A percentile compares a stretch with the other conserved stretches of the same genome.
phyloP scores from a whole-genome alignment of 176 grass and related monocot species.

The Ampelocalamus luodianensis region DNA sequence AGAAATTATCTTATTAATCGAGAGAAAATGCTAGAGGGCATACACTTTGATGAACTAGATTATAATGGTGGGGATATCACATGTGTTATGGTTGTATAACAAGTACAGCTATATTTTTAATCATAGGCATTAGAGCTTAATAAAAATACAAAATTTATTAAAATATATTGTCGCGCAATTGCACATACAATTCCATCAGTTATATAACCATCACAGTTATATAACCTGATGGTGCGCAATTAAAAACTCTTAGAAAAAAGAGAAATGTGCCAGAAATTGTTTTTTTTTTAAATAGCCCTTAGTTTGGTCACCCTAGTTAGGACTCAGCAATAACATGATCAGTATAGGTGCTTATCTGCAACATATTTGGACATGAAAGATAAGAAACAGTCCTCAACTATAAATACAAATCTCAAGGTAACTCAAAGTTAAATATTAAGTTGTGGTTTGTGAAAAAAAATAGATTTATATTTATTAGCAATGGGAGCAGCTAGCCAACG shows the following conservation, averaged over 20 bases:
- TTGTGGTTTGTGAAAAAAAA: neutral
- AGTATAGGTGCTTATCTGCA: neutral
- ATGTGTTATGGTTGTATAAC: neutral
- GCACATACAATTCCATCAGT: neutral
- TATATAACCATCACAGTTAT: neutral
- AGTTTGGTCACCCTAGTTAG: neutral
- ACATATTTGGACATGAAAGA: neutral
- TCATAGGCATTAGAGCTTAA: too few species aligned
- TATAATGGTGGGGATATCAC: neutral
- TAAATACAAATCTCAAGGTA: neutral
- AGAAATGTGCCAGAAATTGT: neutral
- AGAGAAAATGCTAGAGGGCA: neutral
- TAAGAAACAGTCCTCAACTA: neutral
- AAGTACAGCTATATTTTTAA: too few species aligned
- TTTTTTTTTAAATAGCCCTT: neutral
- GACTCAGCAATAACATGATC: neutral
- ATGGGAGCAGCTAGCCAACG: too few species aligned
- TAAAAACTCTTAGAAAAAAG: neutral
- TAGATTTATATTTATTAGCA: neutral
- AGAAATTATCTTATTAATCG: neutral
- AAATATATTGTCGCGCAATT: neutral
- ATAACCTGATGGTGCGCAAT: neutral
- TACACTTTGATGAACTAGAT: neutral
- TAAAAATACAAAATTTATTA: neutral
- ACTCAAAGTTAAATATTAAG: neutral